These are phyloP conservation scores for Lactifluus rugatus DNA, from an alignment of 768 basidiomycete species.

Conservation along the genomic window DNA sequence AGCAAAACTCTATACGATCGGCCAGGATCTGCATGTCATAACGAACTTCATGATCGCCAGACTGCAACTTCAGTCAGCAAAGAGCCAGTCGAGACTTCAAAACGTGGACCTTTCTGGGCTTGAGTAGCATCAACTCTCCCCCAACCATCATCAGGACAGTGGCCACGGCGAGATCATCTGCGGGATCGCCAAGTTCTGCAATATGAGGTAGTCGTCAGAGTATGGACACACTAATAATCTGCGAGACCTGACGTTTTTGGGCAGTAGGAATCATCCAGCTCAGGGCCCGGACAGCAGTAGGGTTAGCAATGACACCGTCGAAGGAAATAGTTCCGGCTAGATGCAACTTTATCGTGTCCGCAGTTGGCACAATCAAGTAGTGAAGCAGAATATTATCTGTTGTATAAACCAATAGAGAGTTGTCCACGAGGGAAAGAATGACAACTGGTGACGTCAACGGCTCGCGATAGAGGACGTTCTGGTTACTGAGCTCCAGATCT, in stretches of 20 bases:
- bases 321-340: slow-evolving; percentile 94
- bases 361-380: slow-evolving; percentile 80
- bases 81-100: neutral
- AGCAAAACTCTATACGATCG: slow-evolving; percentile 96
- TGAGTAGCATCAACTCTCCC: slow-evolving; percentile 78
- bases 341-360: slow-evolving; percentile 75
- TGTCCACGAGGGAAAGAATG: slow-evolving; percentile 87
- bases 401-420: slow-evolving; percentile 89
- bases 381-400: slow-evolving; percentile 90
- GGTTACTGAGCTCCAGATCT: slow-evolving; percentile 75
- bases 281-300: slow-evolving; percentile 75
- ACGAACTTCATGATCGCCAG: slow-evolving; percentile 79
- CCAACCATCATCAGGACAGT: slow-evolving; percentile 95
- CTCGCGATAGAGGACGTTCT: slow-evolving; percentile 78
- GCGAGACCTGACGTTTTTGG: slow-evolving; percentile 68
- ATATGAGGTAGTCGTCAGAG: slow-evolving; percentile 3
- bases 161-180: slow-evolving; percentile 84
- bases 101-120: slow-evolving; percentile 67
- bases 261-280: slow-evolving; percentile 96
- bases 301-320: slow-evolving; percentile 76
- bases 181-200: slow-evolving; percentile 86
- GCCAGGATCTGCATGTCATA: slow-evolving; percentile 98
- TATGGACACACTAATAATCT: neutral
- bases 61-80: slow-evolving; percentile 33
- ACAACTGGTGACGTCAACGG: slow-evolving; percentile 67